These are phyloP conservation scores for Colletotrichum nymphaeae DNA, from an alignment of 2,329 filamentous ascomycete genomes.

Conservation along the genomic window DNA sequence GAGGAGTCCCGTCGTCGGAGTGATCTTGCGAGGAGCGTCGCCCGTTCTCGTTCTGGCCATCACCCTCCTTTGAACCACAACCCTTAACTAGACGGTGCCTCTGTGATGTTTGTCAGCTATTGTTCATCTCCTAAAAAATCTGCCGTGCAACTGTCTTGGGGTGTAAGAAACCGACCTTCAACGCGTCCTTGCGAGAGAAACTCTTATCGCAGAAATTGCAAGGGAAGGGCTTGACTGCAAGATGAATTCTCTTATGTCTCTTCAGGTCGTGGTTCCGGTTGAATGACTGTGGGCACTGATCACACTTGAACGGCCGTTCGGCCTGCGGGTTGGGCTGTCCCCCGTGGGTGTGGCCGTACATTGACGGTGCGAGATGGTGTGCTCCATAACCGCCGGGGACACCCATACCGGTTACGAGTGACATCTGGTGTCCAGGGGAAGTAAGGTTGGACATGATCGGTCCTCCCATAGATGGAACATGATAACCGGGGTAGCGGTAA, in stretches of 20 bases:
- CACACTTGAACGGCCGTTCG: constrained; percentile 94
- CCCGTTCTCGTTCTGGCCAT: constrained; percentile 14
- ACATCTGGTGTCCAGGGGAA: constrained; percentile 78
- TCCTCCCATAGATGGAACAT: constrained; percentile 60
- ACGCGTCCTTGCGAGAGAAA: constrained; percentile 94
- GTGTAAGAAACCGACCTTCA: constrained; percentile 78
- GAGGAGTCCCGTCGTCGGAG: constrained; percentile 30
- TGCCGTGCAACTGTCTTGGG: no score
- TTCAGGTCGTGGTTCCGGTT: constrained; percentile 97
- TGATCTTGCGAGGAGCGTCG: constrained; percentile 21
- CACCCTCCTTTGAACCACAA: constrained; percentile 54
- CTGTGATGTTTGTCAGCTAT: constrained; percentile 48
- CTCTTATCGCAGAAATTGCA: constrained; percentile 94
- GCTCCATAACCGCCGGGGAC: constrained; percentile 66
- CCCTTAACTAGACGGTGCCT: constrained; percentile 74
- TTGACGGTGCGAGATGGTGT: constrained; percentile 60
- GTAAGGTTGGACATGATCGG: constrained; percentile 83
- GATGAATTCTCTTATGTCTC: constrained; percentile 92
- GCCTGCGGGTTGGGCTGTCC: constrained; percentile 64
- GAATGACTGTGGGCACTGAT: constrained; percentile 92
- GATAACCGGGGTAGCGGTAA: constrained; percentile 9
- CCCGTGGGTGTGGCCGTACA: constrained; percentile 68
- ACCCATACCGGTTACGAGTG: constrained; percentile 72
- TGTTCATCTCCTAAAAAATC: not conserved
- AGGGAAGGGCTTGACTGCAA: constrained; percentile 95